Conservation (phyloP, 2,329 filamentous ascomycete species). For the Keithomyces neogunnii region DNA sequence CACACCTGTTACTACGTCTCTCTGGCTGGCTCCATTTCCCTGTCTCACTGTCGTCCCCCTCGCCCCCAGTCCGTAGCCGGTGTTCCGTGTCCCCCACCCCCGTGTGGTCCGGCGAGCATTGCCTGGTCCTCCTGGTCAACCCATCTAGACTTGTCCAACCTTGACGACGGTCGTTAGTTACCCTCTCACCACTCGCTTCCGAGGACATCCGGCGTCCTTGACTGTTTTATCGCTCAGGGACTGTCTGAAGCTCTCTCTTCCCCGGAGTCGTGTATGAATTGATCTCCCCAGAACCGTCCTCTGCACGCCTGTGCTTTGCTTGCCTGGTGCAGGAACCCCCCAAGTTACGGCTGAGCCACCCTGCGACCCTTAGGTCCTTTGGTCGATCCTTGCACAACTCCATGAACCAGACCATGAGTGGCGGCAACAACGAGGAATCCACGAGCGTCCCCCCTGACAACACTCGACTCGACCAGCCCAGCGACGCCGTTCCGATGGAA, state of each 20-base stretch:
- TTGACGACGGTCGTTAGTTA: slow-evolving; percentile 4
- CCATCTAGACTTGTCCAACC: neutral
- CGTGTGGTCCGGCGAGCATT: slow-evolving; percentile 7
- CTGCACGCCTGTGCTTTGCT: neutral
- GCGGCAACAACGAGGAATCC: slow-evolving; percentile 15
- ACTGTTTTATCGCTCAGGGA: neutral
- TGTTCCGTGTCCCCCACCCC: slow-evolving; percentile 8
- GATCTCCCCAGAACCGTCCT: slow-evolving; percentile 5
- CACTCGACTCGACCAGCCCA: slow-evolving; percentile 24
- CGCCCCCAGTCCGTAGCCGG: slow-evolving; percentile 4
- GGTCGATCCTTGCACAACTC: slow-evolving; percentile 16
- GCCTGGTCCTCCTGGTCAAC: slow-evolving; percentile 1
- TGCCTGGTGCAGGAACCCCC: neutral
- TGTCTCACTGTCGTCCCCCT: no score
- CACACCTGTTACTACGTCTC: no score
- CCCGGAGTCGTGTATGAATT: slow-evolving; percentile 10
- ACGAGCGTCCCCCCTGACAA: slow-evolving; percentile 15
- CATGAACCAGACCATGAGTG: slow-evolving; percentile 23
- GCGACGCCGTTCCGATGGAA: slow-evolving; percentile 29
- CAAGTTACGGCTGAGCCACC: neutral
- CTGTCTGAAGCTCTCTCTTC: neutral
- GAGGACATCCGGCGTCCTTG: slow-evolving; percentile 3
- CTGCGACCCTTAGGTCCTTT: neutral
- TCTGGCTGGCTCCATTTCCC: no score
- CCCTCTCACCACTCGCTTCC: slow-evolving; percentile 1